Base-by-base conservation (phyloP, 495 filamentous ascomycete species). In the Aspergillus conjunctus region DNA sequence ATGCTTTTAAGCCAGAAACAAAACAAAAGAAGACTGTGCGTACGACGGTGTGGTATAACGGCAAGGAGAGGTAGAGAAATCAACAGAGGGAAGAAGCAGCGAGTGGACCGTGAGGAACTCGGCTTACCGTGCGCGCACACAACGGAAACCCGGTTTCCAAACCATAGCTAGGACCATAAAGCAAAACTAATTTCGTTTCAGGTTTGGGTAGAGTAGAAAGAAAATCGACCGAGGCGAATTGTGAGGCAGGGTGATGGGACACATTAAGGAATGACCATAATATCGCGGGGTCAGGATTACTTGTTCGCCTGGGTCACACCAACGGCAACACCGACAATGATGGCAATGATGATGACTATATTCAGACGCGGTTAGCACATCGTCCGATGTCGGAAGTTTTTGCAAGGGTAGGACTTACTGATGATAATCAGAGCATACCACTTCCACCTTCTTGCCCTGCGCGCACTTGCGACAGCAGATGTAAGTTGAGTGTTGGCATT, bases 381-480 rank as follows among this genome's bases (percentile, higher is more conserved):
- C 44, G 10, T 11, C 6, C n/a, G 18, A 20, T 17, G n/a, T 30
- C 12, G n/a, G 11, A 7, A 20, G 2, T 33, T 44, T 49, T 11
- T 14, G 9, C 8, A 17, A 3, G 26, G 26, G 49, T 6, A 18
- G 61, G 60, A 91, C 89, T 77, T 85, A 93, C 90, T 78, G 62
- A 83, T 69, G 64, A 98, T 90, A 66, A 88, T 83, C 69, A 97
- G 73, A 75, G 92, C 96, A 69, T 91, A 93, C 94, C 94, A 98
- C 90, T 98, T 98, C 92, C 96, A 97, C 78, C 87, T 90, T 62
- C 91, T 84, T 37, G 88, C 87, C 53, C 83, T 83, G 66, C 86
- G 77, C n/a, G 95, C 93, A 61, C 89, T 95, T 33, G 78, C 77
- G 50, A 96, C 87, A 15, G 93, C 95, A 17, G 80, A 80, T 46